A percentile compares a stretch with the other conserved stretches of the same genome.
phyloP scores from a whole-genome alignment of 2,329 filamentous ascomycete species.

The Juglanconis juglandina region DNA sequence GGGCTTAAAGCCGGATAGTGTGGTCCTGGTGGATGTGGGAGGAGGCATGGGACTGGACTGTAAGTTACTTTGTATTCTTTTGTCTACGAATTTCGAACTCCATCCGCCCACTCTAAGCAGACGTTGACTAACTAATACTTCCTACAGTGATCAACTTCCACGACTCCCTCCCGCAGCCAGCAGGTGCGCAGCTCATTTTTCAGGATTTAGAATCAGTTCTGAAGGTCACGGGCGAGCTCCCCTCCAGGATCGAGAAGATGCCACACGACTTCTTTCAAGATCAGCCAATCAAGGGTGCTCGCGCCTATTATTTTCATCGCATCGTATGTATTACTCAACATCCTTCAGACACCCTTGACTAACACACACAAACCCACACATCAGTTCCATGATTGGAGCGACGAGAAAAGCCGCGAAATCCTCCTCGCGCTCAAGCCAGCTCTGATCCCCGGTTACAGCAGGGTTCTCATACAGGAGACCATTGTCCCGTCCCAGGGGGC shows the following conservation, averaged over 20 bases:
- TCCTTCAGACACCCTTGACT: background rate
- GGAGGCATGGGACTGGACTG: slow-evolving; percentile 4
- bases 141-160: background rate
- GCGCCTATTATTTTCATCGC: slow-evolving; percentile 35
- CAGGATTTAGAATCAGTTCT: background rate
- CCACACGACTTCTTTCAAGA: slow-evolving; percentile 26
- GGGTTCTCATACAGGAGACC: slow-evolving; percentile 31
- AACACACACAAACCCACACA: no score
- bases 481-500: slow-evolving; percentile 31
- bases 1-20: background rate
- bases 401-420: slow-evolving; percentile 31
- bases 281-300: slow-evolving; percentile 27
- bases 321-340: slow-evolving; percentile 23
- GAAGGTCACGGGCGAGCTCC: background rate
- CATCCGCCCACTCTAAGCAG: no score
- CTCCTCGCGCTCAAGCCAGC: slow-evolving; percentile 28
- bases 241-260: slow-evolving; percentile 11
- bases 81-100: background rate
- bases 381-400: slow-evolving; percentile 36
- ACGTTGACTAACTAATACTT: no score
- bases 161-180: background rate
- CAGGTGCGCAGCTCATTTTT: background rate
- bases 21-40: slow-evolving; percentile 2
- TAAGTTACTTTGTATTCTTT: background rate
- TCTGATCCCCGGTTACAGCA: slow-evolving; percentile 28